Base-by-base conservation (phyloP, 352 stramenopile species). In the Phytophthora cryptogea region DNA sequence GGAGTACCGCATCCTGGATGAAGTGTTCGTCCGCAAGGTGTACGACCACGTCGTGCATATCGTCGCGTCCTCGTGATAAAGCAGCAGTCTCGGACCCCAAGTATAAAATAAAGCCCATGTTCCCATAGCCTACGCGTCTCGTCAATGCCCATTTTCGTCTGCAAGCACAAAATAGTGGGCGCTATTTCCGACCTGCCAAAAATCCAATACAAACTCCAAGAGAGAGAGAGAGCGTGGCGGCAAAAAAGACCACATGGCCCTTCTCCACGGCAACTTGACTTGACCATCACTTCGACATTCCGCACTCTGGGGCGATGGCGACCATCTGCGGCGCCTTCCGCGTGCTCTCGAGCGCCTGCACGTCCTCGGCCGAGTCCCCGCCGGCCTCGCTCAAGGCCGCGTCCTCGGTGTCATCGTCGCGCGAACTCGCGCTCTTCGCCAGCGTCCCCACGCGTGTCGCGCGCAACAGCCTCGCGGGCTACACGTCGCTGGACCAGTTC, bases 1-100 rank as follows among this genome's bases (percentile, higher is more conserved):
- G 42, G 80, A 89, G 58, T 84, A 89, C 69, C 63, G 63, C 50
- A 72, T 89, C 40, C 63, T 89, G 46, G 77, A 89, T 30, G 67
- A 85, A 48, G 59, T 66, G 10, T 81, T 86, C 44, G 71, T 89
- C 48, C 63, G 72, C 45, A 74, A 82, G 49, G 73, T 84, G 35
- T 80, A 73, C 66, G 66, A 85, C 41, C 74, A 84, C 62, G 76
- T 86, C 36, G 32, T 52, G 51, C 65, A 79, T 51, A 66, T 89
- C 62, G 66, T 82, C 33, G 53, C 53, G 28, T 57, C 72, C 37
- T 59, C 35, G 13, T 56, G 37, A 59, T 59, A 39, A 48, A 48
- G 20, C 17, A n/a, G 51, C 28, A 44, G 52, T 57, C 23, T 60
- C 9, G n/a, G 30, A 10, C 39, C 31, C n/a, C 43, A 68, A 55